Evolutionary conservation across 257 asterid species (phyloP).

Genomic region (Solanum piurae): DNA sequence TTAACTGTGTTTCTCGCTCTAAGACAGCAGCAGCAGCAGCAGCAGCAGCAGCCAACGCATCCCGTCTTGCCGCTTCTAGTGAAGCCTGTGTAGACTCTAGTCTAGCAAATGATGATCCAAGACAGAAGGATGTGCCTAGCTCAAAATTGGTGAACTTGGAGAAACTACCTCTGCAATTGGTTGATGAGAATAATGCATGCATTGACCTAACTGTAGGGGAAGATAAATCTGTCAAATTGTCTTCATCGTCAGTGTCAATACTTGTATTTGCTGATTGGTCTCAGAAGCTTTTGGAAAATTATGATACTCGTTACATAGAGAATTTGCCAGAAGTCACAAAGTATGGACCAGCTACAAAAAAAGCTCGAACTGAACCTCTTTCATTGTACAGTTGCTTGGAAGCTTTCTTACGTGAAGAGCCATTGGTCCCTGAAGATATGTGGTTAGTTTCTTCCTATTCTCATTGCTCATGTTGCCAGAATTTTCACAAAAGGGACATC

Average conservation of each 20-base stretch:
- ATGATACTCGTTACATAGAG: conserved; percentile 74
- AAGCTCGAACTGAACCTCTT: conserved; percentile 93
- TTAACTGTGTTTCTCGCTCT: conserved; percentile 12
- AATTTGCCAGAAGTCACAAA: conserved; percentile 81
- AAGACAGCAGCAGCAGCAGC: conserved; percentile 13
- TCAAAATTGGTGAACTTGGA: conserved; percentile 27
- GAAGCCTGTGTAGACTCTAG: conserved; percentile 27
- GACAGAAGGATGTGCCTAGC: conserved; percentile 34
- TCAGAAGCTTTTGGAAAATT: conserved; percentile 77
- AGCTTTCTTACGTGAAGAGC: conserved; percentile 97
- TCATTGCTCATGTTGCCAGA: neutral
- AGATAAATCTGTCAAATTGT: conserved; percentile 75
- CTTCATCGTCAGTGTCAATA: conserved; percentile 82
- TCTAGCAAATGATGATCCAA: conserved; percentile 18
- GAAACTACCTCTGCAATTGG: conserved; percentile 93
- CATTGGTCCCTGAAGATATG: conserved; percentile 99
- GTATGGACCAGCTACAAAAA: conserved; percentile 70
- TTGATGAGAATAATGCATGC: conserved; percentile 94
- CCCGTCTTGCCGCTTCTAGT: conserved; percentile 14
- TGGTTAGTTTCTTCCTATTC: conserved; percentile 45
- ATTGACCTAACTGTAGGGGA: conserved; percentile 79
- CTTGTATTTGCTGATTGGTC: conserved; percentile 98
- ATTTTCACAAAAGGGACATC: neutral
- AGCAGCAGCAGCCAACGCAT: conserved; percentile 9
- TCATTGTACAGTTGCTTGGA: conserved; percentile 96